Conservation (phyloP, 148 eudicot genomes). For the Talinum fruticosum region DNA sequence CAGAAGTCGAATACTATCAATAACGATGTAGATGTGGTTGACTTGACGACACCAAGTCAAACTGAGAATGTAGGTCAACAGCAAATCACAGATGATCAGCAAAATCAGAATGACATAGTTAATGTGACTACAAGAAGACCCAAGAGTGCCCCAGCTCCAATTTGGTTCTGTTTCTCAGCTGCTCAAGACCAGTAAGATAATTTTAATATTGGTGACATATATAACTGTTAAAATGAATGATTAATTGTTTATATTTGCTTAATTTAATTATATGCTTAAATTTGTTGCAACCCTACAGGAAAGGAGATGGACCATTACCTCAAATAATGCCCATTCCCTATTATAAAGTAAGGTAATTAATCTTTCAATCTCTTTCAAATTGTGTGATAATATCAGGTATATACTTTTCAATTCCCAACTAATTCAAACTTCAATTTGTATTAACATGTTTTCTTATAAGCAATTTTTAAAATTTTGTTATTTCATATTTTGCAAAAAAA, state of each 20-base stretch:
- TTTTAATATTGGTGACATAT: not conserved
- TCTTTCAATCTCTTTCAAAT: not conserved
- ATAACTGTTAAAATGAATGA: not conserved
- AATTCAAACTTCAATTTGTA: not conserved
- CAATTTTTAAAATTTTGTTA: too few relatives aligned
- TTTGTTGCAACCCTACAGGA: not conserved
- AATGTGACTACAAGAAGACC: not conserved
- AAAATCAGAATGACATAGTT: not conserved
- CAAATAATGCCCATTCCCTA: not conserved
- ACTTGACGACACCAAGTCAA: too few relatives aligned
- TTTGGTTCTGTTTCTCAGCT: not conserved
- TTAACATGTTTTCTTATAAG: not conserved
- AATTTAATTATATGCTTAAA: too few relatives aligned
- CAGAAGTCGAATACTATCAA: too few relatives aligned
- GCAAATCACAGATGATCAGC: too few relatives aligned
- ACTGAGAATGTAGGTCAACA: too few relatives aligned
- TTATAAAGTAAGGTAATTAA: not conserved
- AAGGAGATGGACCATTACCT: not conserved
- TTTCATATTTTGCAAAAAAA: not conserved
- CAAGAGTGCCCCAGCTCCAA: not conserved
- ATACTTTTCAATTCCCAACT: not conserved
- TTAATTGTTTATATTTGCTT: not conserved
- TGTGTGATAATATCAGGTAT: too few relatives aligned
- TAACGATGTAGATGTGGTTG: too few relatives aligned
- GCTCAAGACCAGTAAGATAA: constrained; percentile 7